Evolutionary conservation across 352 stramenopile species (phyloP), one percentile per base, ranked within the genome.

Genomic region (Phytophthora pinifolia): DNA sequence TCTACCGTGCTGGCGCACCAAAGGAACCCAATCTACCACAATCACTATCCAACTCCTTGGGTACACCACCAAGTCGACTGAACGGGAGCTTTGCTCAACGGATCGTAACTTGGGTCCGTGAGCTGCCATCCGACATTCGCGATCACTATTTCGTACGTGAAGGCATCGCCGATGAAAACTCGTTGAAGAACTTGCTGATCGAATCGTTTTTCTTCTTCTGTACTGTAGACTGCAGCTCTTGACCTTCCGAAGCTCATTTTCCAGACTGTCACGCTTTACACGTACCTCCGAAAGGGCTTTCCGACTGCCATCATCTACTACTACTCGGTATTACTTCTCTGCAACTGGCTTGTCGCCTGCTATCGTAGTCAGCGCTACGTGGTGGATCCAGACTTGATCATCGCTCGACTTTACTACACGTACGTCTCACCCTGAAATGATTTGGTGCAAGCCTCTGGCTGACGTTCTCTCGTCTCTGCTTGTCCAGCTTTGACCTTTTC

Each of bases 221-320:
- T 34, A 30, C 14, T 45, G 42, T 51, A 80, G 74, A 78, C 54
- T 9, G 68, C 74, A 2, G 39, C 58, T 12, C 42, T 78, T 15
- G 72, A 79, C 31, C 42, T 79, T 2, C 75, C 75, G 0, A 83
- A 80, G 35, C 59, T 83, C 18, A 62, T 72, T 32, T 80, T 80
- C 35, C 70, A 80, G 62, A 66, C 70, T 0, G 41, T 67, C 8
- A 76, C 70, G 0, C 63, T 84, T 0, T 44, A 57, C 14, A 55
- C 54, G 10, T 80, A 80, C 38, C 57, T 81, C 1, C 34, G 30
- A n/a, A 62, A 64, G 1, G 70, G 74, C 0, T 84, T 81, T 33
- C 71, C 74, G 7, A 65, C 59, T 22, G 36, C 59, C 0, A 57
- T 77, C 25, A 81, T 76, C 12, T 65, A 47, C 12, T 76, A 70